These are phyloP conservation scores for Fusarium torreyae DNA, from an alignment of 2,329 filamentous ascomycete species.

Conservation along the genomic window DNA sequence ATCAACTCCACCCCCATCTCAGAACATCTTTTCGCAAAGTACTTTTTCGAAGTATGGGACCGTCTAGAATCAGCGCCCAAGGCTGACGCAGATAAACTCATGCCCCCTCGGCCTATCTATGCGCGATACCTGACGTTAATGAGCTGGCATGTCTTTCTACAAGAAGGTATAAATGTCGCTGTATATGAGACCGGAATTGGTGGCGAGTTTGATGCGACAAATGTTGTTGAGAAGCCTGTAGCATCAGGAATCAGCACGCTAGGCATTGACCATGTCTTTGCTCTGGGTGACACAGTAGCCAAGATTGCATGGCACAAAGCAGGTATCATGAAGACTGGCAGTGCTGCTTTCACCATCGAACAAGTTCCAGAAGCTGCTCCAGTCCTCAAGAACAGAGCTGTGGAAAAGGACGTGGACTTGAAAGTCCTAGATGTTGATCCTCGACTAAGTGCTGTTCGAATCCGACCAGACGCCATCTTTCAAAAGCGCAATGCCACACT, in stretches of 20 bases:
- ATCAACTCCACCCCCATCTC: conserved; percentile 72
- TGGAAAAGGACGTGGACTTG: conserved; percentile 66
- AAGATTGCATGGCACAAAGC: conserved; percentile 83
- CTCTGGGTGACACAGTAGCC: conserved; percentile 73
- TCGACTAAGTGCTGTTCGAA: conserved; percentile 61
- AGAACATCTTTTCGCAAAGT: conserved; percentile 71
- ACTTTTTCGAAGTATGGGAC: conserved; percentile 80
- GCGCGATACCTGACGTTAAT: conserved; percentile 76
- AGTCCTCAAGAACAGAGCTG: conserved; percentile 66
- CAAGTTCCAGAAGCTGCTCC: conserved; percentile 63
- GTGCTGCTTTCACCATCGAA: conserved; percentile 70
- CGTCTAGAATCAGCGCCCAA: conserved; percentile 59
- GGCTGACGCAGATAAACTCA: conserved; percentile 53
- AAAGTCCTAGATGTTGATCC: conserved; percentile 63
- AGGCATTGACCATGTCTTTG: conserved; percentile 77
- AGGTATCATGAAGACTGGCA: conserved; percentile 76
- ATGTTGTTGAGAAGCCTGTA: conserved; percentile 71
- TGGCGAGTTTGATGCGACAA: conserved; percentile 78
- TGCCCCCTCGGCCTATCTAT: conserved; percentile 67
- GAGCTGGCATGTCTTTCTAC: conserved; percentile 76
- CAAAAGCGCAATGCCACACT: conserved; percentile 72
- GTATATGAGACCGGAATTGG: conserved; percentile 79
- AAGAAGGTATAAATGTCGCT: conserved; percentile 73
- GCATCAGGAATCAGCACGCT: conserved; percentile 75
- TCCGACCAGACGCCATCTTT: conserved; percentile 69